Evolutionary conservation across 352 stramenopile species (phyloP).

Genomic region (Phytophthora multivora): DNA sequence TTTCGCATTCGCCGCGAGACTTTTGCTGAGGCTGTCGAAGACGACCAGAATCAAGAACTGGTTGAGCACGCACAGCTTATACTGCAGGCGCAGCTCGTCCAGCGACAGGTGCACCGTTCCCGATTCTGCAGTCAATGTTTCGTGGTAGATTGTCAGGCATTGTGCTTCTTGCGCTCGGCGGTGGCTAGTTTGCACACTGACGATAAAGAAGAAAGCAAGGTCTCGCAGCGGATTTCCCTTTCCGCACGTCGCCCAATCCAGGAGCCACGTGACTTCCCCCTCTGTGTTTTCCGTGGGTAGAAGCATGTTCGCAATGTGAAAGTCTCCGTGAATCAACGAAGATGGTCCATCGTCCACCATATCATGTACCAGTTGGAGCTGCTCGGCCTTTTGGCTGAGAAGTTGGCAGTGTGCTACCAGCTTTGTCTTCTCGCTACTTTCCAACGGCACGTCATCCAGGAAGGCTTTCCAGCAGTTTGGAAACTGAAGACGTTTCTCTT

Average conservation of each 20-base stretch:
- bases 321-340: conserved; percentile 82
- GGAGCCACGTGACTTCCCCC: conserved; percentile 55
- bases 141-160: conserved; percentile 51
- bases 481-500: conserved; percentile 72
- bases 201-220: conserved; percentile 85
- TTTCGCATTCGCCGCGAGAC: conserved; percentile 74
- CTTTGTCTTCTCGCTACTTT: conserved; percentile 26
- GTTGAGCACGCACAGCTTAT: conserved; percentile 75
- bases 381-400: conserved; percentile 46
- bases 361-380: conserved; percentile 54
- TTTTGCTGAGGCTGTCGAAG: conserved; percentile 81
- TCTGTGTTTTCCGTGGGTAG: conserved; percentile 37
- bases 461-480: conserved; percentile 57
- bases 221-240: conserved; percentile 78
- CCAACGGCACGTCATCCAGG: conserved; percentile 54
- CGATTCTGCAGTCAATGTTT: conserved; percentile 30
- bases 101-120: conserved; percentile 30
- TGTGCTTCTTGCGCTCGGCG: conserved; percentile 44
- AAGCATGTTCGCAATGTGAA: conserved; percentile 82
- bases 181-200: conserved; percentile 61
- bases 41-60: conserved; percentile 85
- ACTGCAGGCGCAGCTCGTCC: conserved; percentile 53
- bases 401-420: conserved; percentile 50
- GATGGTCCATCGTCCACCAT: conserved; percentile 53
- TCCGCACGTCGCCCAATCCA: conserved; percentile 85